These are phyloP conservation scores for Ustilago curta DNA, from an alignment of 1,284 basidiomycete genomes.

Conservation along the genomic window DNA sequence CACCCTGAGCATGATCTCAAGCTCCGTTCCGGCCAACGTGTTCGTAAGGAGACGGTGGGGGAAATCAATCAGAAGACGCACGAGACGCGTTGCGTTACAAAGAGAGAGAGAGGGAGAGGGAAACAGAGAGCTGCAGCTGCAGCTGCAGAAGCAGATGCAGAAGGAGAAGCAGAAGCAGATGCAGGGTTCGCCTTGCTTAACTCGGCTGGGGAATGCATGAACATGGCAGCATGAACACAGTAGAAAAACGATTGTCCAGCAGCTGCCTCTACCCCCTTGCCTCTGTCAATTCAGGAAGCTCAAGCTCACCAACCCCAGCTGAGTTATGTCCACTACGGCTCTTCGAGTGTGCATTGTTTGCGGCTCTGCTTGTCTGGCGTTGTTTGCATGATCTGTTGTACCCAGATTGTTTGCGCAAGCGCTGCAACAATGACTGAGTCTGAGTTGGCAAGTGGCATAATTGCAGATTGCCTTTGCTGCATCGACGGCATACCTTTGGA, in stretches of 20 bases:
- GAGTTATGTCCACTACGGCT: too few relatives aligned
- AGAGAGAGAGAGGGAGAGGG: too few relatives aligned
- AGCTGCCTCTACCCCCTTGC: conserved; percentile 1
- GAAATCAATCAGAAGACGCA: too few relatives aligned
- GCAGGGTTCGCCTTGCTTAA: conserved; percentile 15
- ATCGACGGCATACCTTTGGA: background rate
- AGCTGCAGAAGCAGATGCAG: too few relatives aligned
- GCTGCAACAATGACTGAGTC: background rate
- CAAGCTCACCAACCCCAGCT: background rate
- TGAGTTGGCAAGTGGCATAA: background rate
- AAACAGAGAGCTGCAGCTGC: too few relatives aligned
- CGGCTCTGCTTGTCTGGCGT: too few relatives aligned
- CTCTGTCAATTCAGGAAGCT: background rate
- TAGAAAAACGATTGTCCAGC: background rate
- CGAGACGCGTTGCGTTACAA: background rate
- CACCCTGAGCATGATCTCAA: too few relatives aligned
- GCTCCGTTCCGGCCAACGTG: too few relatives aligned
- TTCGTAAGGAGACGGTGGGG: too few relatives aligned
- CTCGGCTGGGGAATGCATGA: conserved; percentile 8
- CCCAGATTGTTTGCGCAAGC: background rate
- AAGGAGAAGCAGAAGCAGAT: background rate
- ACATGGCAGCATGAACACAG: conserved; percentile 1
- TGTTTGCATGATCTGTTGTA: too few relatives aligned
- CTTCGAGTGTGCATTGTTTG: background rate
- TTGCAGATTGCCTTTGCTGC: background rate